These are phyloP conservation scores for Davidsoniella eucalypti DNA, from an alignment of 2,329 filamentous ascomycete genomes.

Conservation along the genomic window DNA sequence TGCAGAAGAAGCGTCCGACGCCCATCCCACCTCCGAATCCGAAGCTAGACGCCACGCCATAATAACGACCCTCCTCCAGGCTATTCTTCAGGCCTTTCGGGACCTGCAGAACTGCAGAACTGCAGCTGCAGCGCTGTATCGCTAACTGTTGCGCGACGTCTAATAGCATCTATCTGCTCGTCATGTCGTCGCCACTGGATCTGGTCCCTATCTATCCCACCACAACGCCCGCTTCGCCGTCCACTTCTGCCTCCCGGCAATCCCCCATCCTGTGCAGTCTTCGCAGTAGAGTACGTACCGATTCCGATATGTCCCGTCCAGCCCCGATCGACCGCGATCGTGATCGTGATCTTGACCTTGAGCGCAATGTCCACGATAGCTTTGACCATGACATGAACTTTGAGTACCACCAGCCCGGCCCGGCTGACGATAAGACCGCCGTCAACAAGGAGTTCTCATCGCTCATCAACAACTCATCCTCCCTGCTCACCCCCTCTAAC, in stretches of 20 bases:
- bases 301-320: not conserved
- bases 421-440: slow-evolving; percentile 13
- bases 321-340: not conserved
- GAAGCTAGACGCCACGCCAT: too few species aligned
- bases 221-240: slow-evolving; percentile 7
- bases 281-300: not conserved
- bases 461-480: slow-evolving; percentile 9
- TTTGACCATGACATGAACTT: slow-evolving; percentile 14
- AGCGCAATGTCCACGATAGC: not conserved
- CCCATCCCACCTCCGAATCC: too few species aligned
- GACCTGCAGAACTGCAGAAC: too few species aligned
- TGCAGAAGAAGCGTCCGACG: too few species aligned
- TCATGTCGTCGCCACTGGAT: slow-evolving; percentile 5
- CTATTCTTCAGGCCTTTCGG: too few species aligned
- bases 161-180: not conserved
- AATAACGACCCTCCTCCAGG: too few species aligned
- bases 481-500: slow-evolving; percentile 23
- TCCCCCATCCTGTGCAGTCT: too few species aligned
- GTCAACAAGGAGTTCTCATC: slow-evolving; percentile 21
- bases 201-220: not conserved
- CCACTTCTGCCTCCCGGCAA: not conserved
- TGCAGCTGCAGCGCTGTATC: too few species aligned
- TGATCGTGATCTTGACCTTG: not conserved
- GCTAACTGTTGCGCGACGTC: too few species aligned
- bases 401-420: slow-evolving; percentile 14